Evolutionary conservation across 345 rosid genomes (phyloP).

Genomic region (Heritiera fomes): DNA sequence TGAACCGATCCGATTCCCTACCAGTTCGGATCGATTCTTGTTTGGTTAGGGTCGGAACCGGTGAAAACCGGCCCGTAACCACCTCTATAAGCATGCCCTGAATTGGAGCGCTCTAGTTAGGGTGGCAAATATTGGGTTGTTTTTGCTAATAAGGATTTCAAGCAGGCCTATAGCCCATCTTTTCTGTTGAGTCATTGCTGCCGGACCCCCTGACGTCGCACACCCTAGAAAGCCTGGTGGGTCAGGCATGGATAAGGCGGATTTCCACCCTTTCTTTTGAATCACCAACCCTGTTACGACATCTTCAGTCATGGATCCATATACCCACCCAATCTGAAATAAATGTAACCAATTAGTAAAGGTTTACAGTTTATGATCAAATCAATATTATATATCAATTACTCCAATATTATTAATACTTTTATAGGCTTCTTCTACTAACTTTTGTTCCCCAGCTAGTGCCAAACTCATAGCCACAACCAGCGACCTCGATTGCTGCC

Average conservation of each 20-base stretch:
- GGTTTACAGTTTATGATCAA: not conserved
- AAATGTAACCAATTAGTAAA: too few species aligned
- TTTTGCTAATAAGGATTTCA: constrained; percentile 45
- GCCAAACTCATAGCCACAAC: constrained; percentile 46
- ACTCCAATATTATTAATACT: not conserved
- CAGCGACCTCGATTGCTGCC: constrained; percentile 45
- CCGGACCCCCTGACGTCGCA: constrained; percentile 42
- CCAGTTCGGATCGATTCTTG: too few species aligned
- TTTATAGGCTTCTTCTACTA: not conserved
- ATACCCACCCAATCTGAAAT: constrained; percentile 58
- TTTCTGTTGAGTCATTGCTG: constrained; percentile 48
- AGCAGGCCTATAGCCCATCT: constrained; percentile 68
- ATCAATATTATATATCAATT: not conserved
- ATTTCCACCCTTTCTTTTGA: constrained; percentile 60
- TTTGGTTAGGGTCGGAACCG: too few species aligned
- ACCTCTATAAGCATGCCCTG: too few species aligned
- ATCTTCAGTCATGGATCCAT: constrained; percentile 69
- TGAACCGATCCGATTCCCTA: too few species aligned
- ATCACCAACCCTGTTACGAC: constrained; percentile 48
- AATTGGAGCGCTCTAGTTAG: constrained; percentile 41
- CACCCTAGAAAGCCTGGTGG: constrained; percentile 66
- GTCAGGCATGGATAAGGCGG: constrained; percentile 27
- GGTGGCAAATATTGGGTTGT: constrained; percentile 38
- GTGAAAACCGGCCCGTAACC: too few species aligned
- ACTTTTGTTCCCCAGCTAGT: constrained; percentile 64